These are phyloP conservation scores for Eutrema japonicum DNA, from an alignment of 345 rosid species.

Conservation along the genomic window DNA sequence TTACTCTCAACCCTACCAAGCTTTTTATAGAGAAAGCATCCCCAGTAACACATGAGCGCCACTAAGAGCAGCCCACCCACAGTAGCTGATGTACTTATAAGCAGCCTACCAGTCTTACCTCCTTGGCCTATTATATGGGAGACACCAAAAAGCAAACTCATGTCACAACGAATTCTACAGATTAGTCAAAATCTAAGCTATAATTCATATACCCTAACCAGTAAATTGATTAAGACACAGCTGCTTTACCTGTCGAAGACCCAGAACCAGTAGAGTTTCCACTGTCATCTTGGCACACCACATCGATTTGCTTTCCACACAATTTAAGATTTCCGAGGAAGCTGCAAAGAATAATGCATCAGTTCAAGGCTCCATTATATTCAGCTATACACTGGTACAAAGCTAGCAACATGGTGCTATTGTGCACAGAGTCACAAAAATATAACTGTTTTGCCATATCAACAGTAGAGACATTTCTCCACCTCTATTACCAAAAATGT, in stretches of 20 bases:
- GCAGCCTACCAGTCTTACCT: constrained; percentile 71
- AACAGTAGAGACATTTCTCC: constrained; percentile 9
- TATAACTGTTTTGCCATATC: constrained; percentile 14
- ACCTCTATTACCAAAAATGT: constrained; percentile 23
- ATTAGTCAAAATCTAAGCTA: constrained; percentile 15
- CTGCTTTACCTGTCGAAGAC: constrained; percentile 60
- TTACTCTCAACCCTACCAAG: constrained; percentile 78
- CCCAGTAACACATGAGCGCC: constrained; percentile 99
- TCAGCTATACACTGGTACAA: constrained; percentile 17
- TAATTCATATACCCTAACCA: constrained; percentile 18
- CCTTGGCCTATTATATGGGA: constrained; percentile 59
- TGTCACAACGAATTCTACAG: constrained; percentile 25
- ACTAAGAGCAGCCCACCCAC: constrained; percentile 95
- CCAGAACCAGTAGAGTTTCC: constrained; percentile 52
- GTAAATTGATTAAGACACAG: constrained; percentile 3
- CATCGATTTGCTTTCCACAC: constrained; percentile 84
- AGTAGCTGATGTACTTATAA: constrained; percentile 94
- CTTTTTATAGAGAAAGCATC: constrained; percentile 97
- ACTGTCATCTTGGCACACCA: constrained; percentile 54
- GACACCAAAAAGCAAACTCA: constrained; percentile 27
- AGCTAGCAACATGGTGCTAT: constrained; percentile 15
- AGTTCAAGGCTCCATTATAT: constrained; percentile 18
- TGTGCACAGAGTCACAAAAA: constrained; percentile 6
- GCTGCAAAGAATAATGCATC: constrained; percentile 51
- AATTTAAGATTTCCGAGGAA: constrained; percentile 74